These are phyloP conservation scores for Pythium folliculosum DNA, from an alignment of 352 stramenopile species.

Conservation along the genomic window DNA sequence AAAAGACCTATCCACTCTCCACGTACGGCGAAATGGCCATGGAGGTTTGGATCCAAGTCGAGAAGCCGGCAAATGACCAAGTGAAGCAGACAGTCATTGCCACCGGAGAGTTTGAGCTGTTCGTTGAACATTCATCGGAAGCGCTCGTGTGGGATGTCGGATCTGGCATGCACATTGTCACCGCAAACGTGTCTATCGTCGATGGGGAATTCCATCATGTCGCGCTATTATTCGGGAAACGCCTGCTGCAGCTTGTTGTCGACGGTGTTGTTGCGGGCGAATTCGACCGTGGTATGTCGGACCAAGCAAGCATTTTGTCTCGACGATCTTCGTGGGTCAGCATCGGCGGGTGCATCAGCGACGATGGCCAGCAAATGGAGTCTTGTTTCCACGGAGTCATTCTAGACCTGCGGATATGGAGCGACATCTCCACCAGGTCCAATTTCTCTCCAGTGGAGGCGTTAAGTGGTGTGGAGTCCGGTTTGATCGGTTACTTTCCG, in stretches of 20 bases:
- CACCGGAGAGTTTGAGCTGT: conserved; percentile 67
- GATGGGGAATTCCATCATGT: conserved; percentile 61
- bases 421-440: conserved; percentile 13
- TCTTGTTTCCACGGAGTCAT: conserved; percentile 66
- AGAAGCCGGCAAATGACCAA: conserved; percentile 14
- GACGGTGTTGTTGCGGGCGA: conserved; percentile 46
- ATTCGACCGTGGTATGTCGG: conserved; percentile 25
- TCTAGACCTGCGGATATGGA: conserved; percentile 73
- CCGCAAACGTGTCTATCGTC: conserved; percentile 28
- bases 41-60: conserved; percentile 66
- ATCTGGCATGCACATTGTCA: conserved; percentile 42
- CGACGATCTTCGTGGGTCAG: conserved; percentile 38
- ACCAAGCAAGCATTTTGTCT: conserved; percentile 33
- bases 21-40: conserved; percentile 62
- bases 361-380: conserved; percentile 28
- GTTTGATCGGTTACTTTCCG: conserved; percentile 75
- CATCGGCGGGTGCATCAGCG: conserved; percentile 53
- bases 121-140: conserved; percentile 33
- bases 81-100: conserved; percentile 51
- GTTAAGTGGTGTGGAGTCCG: conserved; percentile 42
- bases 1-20: conserved; percentile 56
- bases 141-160: conserved; percentile 59
- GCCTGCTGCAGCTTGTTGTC: conserved; percentile 45
- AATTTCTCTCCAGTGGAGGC: conserved; percentile 20
- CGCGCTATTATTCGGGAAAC: conserved; percentile 48